phyloP scores from a whole-genome alignment of 179 eudicot species.

The Camellia oleifera region DNA sequence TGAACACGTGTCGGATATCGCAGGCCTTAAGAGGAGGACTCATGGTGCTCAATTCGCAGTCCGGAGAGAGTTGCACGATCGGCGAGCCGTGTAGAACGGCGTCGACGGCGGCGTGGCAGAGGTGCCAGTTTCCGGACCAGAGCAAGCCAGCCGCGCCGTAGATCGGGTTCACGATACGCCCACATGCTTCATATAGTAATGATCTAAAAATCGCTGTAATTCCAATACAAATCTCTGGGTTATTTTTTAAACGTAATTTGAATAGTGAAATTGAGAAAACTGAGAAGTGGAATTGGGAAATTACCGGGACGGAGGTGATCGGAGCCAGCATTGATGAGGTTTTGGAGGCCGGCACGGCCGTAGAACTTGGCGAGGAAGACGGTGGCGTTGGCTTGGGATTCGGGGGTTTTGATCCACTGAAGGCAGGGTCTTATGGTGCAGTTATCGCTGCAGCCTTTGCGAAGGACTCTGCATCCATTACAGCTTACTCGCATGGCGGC shows the following conservation, averaged over 20 bases:
- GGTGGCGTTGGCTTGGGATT: constrained; percentile 58
- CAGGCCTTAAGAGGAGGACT: constrained; percentile 34
- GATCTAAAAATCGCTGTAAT: constrained; percentile 57
- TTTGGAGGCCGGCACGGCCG: constrained; percentile 61
- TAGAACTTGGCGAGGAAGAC: constrained; percentile 55
- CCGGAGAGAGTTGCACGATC: constrained; percentile 28
- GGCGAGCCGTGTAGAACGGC: constrained; percentile 39
- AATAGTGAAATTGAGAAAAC: not conserved
- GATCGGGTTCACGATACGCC: constrained; percentile 61
- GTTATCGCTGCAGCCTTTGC: constrained; percentile 54
- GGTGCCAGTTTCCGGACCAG: constrained; percentile 62
- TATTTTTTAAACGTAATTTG: too few relatives aligned
- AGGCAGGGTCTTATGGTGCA: constrained; percentile 55
- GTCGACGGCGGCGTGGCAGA: constrained; percentile 57
- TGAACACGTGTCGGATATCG: constrained; percentile 49
- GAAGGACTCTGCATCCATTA: constrained; percentile 55
- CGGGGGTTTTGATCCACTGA: constrained; percentile 49
- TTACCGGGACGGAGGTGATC: constrained; percentile 54
- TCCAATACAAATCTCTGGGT: not conserved
- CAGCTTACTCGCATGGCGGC: constrained; percentile 52
- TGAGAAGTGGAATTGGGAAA: not conserved
- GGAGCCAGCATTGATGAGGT: constrained; percentile 57
- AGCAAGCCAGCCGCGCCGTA: constrained; percentile 60
- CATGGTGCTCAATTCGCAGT: constrained; percentile 22
- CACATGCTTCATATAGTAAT: constrained; percentile 58